phyloP scores from a whole-genome alignment of 2,329 filamentous ascomycete genomes.

The Fonsecaea monophora region DNA sequence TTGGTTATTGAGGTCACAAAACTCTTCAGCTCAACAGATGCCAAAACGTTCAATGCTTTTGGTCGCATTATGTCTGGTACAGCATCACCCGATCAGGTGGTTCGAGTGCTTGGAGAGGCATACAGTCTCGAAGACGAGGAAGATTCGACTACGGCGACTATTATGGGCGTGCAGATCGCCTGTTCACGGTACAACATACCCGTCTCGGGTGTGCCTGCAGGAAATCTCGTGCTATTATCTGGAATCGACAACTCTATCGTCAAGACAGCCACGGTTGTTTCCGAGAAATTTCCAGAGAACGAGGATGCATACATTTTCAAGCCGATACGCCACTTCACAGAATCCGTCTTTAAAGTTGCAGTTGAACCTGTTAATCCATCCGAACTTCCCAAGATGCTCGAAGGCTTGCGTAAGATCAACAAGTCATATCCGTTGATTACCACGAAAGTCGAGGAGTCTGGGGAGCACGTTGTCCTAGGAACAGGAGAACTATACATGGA shows the following conservation, averaged over 20 bases:
- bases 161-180: slow-evolving; percentile 85
- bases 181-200: slow-evolving; percentile 93
- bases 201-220: slow-evolving; percentile 88
- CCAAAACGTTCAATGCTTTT: slow-evolving; percentile 87
- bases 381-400: slow-evolving; percentile 97
- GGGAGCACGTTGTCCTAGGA: slow-evolving; percentile 92
- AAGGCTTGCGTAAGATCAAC: slow-evolving; percentile 94
- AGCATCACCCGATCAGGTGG: slow-evolving; percentile 78
- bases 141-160: slow-evolving; percentile 88
- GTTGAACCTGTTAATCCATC: slow-evolving; percentile 98
- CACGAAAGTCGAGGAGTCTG: slow-evolving; percentile 97
- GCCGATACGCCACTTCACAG: slow-evolving; percentile 90
- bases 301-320: slow-evolving; percentile 96
- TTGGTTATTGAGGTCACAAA: slow-evolving; percentile 93
- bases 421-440: slow-evolving; percentile 96
- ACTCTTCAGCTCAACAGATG: slow-evolving; percentile 86
- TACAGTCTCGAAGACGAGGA: slow-evolving; percentile 98
- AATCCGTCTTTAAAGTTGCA: slow-evolving; percentile 96
- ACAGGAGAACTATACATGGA: slow-evolving; percentile 99
- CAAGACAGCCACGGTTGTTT: slow-evolving; percentile 91
- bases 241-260: slow-evolving; percentile 98
- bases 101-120: slow-evolving; percentile 90
- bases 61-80: slow-evolving; percentile 93
- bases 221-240: slow-evolving; percentile 88
- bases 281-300: slow-evolving; percentile 78